Evolutionary conservation across 176 grass and related monocot species (phyloP), one percentile per base, ranked within the genome.

Genomic region (Bothriochloa decipiens): DNA sequence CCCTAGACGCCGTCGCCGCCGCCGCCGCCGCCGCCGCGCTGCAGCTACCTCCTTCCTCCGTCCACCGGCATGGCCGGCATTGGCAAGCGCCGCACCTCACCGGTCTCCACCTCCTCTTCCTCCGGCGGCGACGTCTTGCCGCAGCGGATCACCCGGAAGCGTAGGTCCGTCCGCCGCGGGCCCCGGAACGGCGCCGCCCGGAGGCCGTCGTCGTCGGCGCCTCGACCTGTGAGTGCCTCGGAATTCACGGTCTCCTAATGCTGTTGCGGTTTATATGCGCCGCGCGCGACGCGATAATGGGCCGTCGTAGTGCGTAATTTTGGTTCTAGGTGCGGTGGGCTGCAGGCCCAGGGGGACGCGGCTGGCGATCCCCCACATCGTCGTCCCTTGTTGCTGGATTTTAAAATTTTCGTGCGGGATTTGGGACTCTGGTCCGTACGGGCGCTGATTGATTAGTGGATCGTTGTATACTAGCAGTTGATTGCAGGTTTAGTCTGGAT

Each of bases 141-240:
- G 15, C 80, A 41, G 67, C 33, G 41, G 23, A 27, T 82, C 29
- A 83, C 86, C 41, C 33, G 83, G 61, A 92, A 92, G 83, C 86
- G 83, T 40, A 82, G 90, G 83, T 86, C 90, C 14, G 75, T 5
- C 11, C 69, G 74, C 20, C 83, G 83, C 23, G 25, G 57, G 57
- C 18, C 86, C 23, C 86, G 79, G 32, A 36, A 26, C 46, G 75
- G 57, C 79, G n/a, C 5, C 36, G 39, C 75, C 79, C 62, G 68
- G 52, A 83, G 79, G 67, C 74, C 32, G 4, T 32, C 29, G 4
- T 32, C 29, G 4, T 25, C 81, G 76, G 81, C 82, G 72, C 68
- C 72, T 33, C 85, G 65, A 82, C 73, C 66, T 53, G 82, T 91
- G 86, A 91, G 90, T 88, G 85, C 82, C 86, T 91, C 86, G 83